Evolutionary conservation across 1,139 yeast species (phyloP).

Genomic region (Kluyveromyces marxianus): DNA sequence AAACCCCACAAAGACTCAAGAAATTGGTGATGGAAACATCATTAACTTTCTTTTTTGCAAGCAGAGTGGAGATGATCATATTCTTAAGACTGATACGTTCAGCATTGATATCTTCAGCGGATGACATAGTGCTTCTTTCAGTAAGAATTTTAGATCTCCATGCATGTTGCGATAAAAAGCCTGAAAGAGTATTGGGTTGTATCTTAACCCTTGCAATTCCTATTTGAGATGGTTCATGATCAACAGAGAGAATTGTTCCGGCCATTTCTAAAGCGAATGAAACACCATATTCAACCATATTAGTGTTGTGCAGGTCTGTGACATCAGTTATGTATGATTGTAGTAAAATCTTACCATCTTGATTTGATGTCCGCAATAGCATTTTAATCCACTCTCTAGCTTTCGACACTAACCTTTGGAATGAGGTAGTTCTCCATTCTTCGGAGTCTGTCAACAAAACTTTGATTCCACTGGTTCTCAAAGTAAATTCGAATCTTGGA

Average conservation of each 20-base stretch:
- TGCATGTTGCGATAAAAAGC: constrained; percentile 69
- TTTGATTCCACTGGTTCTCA: constrained; percentile 53
- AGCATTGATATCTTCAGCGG: constrained; percentile 20
- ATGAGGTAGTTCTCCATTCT: constrained; percentile 65
- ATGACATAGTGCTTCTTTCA: constrained; percentile 27
- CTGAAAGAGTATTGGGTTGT: constrained; percentile 56
- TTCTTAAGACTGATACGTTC: constrained; percentile 20
- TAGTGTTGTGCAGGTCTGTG: constrained; percentile 25
- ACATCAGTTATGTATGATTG: constrained; percentile 61
- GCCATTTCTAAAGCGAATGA: constrained; percentile 89
- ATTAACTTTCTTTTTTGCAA: constrained; percentile 19
- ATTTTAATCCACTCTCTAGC: constrained; percentile 61
- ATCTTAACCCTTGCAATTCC: constrained; percentile 26
- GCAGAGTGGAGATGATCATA: constrained; percentile 17
- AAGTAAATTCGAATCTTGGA: constrained; percentile 62
- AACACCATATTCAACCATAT: constrained; percentile 62
- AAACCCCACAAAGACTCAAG: constrained; percentile 41
- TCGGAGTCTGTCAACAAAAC: constrained; percentile 73
- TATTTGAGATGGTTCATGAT: constrained; percentile 42
- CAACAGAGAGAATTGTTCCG: constrained; percentile 57
- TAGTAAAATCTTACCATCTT: constrained; percentile 70
- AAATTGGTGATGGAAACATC: constrained; percentile 36
- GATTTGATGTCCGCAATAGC: constrained; percentile 49
- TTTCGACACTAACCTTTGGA: constrained; percentile 49
- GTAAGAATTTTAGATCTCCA: constrained; percentile 52